Evolutionary conservation across 2,329 filamentous ascomycete species (phyloP).

Genomic region (Neurospora crassa): DNA sequence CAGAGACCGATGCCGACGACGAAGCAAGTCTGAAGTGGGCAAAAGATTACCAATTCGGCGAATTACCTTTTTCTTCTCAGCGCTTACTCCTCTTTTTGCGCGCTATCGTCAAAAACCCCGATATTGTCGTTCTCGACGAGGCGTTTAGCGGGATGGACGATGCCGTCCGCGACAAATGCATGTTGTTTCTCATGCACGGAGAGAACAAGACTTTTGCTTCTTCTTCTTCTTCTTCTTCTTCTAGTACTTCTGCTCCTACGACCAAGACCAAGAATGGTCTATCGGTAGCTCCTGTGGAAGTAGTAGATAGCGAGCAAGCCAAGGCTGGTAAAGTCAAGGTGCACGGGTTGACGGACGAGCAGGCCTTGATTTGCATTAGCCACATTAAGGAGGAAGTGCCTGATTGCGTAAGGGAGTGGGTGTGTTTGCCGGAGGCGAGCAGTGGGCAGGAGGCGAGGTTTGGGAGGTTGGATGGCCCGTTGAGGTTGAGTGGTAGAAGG

Average conservation of each 20-base stretch:
- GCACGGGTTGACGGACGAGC: conserved; percentile 53
- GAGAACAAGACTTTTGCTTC: conserved; percentile 36
- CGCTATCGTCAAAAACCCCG: conserved; percentile 68
- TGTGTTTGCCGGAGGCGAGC: conserved; percentile 73
- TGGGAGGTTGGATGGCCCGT: conserved; percentile 52
- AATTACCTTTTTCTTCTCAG: conserved; percentile 72
- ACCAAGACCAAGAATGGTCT: neutral
- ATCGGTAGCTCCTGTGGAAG: conserved; percentile 1
- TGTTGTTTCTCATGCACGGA: conserved; percentile 65
- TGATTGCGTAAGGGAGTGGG: conserved; percentile 70
- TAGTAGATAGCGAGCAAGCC: conserved; percentile 37
- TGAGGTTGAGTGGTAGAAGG: conserved; percentile 44
- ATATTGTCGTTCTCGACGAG: conserved; percentile 79
- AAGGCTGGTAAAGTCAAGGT: conserved; percentile 40
- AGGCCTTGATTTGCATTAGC: conserved; percentile 86
- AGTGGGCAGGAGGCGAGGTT: conserved; percentile 51
- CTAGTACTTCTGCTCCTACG: neutral
- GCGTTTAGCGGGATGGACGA: conserved; percentile 82
- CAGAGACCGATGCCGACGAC: neutral
- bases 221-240: neutral
- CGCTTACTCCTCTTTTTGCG: conserved; percentile 77
- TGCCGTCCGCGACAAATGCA: conserved; percentile 73
- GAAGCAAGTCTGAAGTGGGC: conserved; percentile 50
- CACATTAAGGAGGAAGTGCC: conserved; percentile 89
- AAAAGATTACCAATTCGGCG: conserved; percentile 56